A percentile compares a stretch with the other conserved stretches of the same genome.
These are phyloP conservation scores for Paracorniculantispora psalliotae DNA, from an alignment of 2,329 filamentous ascomycete genomes.

Conservation along the genomic window DNA sequence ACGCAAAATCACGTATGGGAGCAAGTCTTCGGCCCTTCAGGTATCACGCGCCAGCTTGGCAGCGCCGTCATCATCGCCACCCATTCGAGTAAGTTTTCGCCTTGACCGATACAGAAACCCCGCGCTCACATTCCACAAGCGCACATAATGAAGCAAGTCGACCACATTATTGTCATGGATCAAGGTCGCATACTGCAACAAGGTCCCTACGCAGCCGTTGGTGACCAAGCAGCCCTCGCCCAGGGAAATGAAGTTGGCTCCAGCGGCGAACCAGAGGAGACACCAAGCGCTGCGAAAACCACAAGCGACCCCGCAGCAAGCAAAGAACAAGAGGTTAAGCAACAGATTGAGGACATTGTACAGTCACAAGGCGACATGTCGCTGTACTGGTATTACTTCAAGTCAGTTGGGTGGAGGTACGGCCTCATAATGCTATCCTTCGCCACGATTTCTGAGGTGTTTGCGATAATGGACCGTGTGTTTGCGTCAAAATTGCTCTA, in stretches of 20 bases:
- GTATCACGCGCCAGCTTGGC: conserved; percentile 11
- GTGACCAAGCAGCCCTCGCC: background rate
- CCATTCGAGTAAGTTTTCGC: background rate
- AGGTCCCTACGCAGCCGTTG: background rate
- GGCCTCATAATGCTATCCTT: background rate
- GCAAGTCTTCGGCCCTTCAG: conserved; percentile 11
- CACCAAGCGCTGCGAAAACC: background rate
- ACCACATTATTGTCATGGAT: conserved; percentile 1
- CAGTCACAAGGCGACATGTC: background rate
- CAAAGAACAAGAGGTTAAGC: background rate
- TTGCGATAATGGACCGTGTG: background rate
- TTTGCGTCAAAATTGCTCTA: background rate
- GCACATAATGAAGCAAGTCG: background rate
- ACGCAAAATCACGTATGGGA: conserved; percentile 8
- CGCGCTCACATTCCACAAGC: background rate
- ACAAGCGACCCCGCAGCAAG: background rate
- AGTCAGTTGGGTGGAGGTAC: conserved; percentile 7
- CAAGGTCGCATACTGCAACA: background rate
- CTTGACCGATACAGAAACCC: background rate
- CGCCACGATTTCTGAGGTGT: background rate
- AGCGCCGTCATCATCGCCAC: conserved; percentile 11
- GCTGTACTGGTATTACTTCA: conserved; percentile 13
- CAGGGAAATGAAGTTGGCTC: background rate
- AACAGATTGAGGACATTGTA: background rate
- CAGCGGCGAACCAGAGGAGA: background rate